Conservation (phyloP, 2,329 filamentous ascomycete species). For the Epichloe coenophiala region DNA sequence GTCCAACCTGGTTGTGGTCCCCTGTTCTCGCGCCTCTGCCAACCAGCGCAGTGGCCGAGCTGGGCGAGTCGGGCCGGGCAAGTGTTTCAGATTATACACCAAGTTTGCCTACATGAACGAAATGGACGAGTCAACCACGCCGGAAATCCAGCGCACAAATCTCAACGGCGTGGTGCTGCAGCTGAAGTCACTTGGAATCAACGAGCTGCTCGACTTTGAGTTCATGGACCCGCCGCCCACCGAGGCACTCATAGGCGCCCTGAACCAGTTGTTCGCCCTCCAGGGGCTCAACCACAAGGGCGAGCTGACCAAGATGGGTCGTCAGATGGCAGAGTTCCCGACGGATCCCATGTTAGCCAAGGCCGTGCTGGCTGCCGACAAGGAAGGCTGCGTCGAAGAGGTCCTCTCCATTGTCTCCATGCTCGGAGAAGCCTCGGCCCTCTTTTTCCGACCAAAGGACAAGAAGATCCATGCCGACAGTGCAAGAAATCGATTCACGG, state of each 20-base stretch:
- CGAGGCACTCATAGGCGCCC: conserved; percentile 73
- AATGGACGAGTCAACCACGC: conserved; percentile 80
- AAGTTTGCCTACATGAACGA: conserved; percentile 93
- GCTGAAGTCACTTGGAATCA: conserved; percentile 81
- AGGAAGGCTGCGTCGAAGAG: conserved; percentile 87
- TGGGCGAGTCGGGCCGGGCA: conserved; percentile 81
- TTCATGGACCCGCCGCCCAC: conserved; percentile 91
- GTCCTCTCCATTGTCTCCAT: conserved; percentile 88
- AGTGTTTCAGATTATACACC: conserved; percentile 87
- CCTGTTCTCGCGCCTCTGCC: conserved; percentile 80
- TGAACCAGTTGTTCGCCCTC: conserved; percentile 85
- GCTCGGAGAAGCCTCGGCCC: conserved; percentile 72
- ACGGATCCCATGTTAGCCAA: conserved; percentile 87
- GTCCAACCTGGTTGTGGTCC: conserved; percentile 81
- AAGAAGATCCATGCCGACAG: conserved; percentile 95
- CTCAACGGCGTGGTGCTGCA: conserved; percentile 73
- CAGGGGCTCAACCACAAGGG: conserved; percentile 81
- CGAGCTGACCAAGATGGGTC: conserved; percentile 76
- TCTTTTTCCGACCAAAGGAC: conserved; percentile 93
- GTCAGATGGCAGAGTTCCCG: conserved; percentile 92
- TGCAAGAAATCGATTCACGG: conserved; percentile 74
- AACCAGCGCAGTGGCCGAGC: conserved; percentile 89
- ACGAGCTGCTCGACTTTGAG: conserved; percentile 85
- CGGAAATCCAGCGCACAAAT: conserved; percentile 86
- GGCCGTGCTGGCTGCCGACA: conserved; percentile 74